Base-by-base conservation (phyloP, 768 basidiomycete genomes). In the Amanita rubescens region DNA sequence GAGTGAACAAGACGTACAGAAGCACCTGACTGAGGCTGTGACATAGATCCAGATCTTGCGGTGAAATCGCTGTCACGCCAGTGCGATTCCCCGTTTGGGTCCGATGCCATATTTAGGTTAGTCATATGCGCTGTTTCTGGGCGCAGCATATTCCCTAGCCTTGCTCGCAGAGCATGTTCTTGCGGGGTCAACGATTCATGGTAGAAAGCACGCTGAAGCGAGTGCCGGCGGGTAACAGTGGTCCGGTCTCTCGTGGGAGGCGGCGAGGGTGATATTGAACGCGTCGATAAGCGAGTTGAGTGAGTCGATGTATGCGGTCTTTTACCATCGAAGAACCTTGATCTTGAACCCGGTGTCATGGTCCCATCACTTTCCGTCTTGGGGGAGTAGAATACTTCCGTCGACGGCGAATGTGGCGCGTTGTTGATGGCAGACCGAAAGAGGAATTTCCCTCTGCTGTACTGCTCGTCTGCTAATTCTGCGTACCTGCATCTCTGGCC, bases 341-440 rank as follows among this genome's bases (percentile, higher is more conserved):
- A 20, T 41, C 19, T 32, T 39, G 38, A 25, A 39, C 38, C 50
- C 19, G 42, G 42, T 37, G 43, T 34, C 17, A 24, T 30, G 10
- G 42, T 53, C 7, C 51, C 42, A 15, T 45, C 33, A 15, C 19
- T 25, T 20, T 53, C 43, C 51, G 34, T 45, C 19, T 53, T 53
- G 12, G 20, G 14, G 1, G 51, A 30, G 33, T 32, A 24, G 8
- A n/a, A 43, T 17, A 9, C 30, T 14, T 37, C 25, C n/a, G 30
- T n/a, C 2, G 19, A 20, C 2, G 43, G 43, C 11, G 51, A 53
- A 17, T 34, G 35, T 33, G 51, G 51, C 33, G 43, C 51, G 24
- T 53, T 53, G 46, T 27, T 62, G 49, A 65, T 60, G 24, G 65
- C 65, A 19, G 63, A 67, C 63, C 56, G 73, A 66, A 65, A 75